A percentile compares a stretch with the other conserved stretches of the same genome.
These are phyloP conservation scores for Cephaloascus albidus DNA, from an alignment of 805 yeast species.

Conservation along the genomic window DNA sequence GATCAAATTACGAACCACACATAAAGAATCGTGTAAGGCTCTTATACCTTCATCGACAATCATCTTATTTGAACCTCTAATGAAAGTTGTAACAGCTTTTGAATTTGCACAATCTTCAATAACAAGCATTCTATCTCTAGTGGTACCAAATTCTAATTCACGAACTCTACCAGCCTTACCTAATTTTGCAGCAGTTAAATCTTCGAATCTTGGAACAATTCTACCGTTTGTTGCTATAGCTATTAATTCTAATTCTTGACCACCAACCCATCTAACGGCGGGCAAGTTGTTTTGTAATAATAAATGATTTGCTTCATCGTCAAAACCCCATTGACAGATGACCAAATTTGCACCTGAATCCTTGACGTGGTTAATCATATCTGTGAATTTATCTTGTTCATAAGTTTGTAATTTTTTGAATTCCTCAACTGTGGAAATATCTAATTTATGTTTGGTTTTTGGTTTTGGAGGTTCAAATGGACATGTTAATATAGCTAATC, in stretches of 20 bases:
- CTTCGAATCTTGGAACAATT: constrained; percentile 96
- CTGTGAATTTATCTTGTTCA: constrained; percentile 83
- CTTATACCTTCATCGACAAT: constrained; percentile 95
- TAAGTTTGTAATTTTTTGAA: constrained; percentile 84
- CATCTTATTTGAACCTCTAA: constrained; percentile 97
- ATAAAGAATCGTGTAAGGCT: constrained; percentile 91
- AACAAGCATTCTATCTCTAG: constrained; percentile 91
- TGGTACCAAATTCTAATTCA: constrained; percentile 93
- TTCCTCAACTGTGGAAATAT: constrained; percentile 89
- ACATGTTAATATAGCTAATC: constrained; percentile 91
- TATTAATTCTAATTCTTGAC: constrained; percentile 87
- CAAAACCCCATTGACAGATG: constrained; percentile 99
- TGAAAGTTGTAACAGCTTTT: constrained; percentile 84
- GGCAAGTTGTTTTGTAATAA: constrained; percentile 81
- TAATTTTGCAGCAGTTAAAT: constrained; percentile 67
- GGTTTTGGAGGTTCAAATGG: constrained; percentile 99
- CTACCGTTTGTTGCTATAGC: constrained; percentile 98
- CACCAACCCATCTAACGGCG: constrained; percentile 99
- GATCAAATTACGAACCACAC: constrained; percentile 94
- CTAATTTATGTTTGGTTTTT: constrained; percentile 94
- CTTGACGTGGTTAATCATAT: constrained; percentile 84
- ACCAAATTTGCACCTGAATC: constrained; percentile 91
- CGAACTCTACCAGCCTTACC: constrained; percentile 82
- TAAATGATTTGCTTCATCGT: constrained; percentile 95
- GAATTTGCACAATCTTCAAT: constrained; percentile 84